These are phyloP conservation scores for Cytospora piceae DNA, from an alignment of 2,329 filamentous ascomycete species.

Conservation along the genomic window DNA sequence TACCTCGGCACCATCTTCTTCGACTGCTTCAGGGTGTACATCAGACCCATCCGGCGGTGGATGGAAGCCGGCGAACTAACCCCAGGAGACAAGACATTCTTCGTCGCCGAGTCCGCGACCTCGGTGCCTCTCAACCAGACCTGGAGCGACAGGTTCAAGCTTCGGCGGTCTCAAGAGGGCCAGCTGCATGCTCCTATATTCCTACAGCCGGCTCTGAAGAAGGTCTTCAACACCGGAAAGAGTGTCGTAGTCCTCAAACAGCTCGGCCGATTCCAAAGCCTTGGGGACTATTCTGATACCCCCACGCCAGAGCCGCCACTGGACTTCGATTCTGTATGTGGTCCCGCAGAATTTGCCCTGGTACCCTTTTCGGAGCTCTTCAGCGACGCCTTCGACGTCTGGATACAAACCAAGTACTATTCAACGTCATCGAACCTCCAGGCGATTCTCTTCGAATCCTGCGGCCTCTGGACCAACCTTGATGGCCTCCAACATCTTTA, in stretches of 20 bases:
- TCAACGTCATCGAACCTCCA: slow-evolving; percentile 70
- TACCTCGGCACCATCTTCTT: slow-evolving; percentile 74
- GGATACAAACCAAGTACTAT: slow-evolving; percentile 76
- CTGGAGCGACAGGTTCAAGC: slow-evolving; percentile 75
- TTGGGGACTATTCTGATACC: slow-evolving; percentile 14
- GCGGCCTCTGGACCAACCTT: slow-evolving; percentile 67
- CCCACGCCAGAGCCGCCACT: slow-evolving; percentile 48
- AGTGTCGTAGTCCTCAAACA: slow-evolving; percentile 82
- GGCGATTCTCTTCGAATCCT: slow-evolving; percentile 68
- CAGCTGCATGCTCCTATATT: slow-evolving; percentile 73
- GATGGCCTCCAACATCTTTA: slow-evolving; percentile 73
- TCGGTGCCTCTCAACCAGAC: slow-evolving; percentile 65
- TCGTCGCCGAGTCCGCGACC: slow-evolving; percentile 65
- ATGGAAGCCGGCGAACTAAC: slow-evolving; percentile 78
- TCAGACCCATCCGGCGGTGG: slow-evolving; percentile 80
- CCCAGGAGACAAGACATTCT: slow-evolving; percentile 71
- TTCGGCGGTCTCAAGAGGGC: slow-evolving; percentile 65
- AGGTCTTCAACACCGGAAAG: slow-evolving; percentile 87
- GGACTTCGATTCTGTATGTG: slow-evolving; percentile 61
- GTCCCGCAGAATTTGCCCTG: slow-evolving; percentile 48
- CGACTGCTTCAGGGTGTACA: slow-evolving; percentile 79
- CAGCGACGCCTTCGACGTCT: slow-evolving; percentile 68
- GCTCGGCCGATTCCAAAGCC: slow-evolving; percentile 58
- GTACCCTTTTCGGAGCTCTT: slow-evolving; percentile 78
- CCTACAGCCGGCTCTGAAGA: slow-evolving; percentile 67